A percentile compares a stretch with the other conserved stretches of the same genome.
Evolutionary conservation across 2,329 filamentous ascomycete genomes (phyloP).

Genomic region (Xylariomycetidae sp.): DNA sequence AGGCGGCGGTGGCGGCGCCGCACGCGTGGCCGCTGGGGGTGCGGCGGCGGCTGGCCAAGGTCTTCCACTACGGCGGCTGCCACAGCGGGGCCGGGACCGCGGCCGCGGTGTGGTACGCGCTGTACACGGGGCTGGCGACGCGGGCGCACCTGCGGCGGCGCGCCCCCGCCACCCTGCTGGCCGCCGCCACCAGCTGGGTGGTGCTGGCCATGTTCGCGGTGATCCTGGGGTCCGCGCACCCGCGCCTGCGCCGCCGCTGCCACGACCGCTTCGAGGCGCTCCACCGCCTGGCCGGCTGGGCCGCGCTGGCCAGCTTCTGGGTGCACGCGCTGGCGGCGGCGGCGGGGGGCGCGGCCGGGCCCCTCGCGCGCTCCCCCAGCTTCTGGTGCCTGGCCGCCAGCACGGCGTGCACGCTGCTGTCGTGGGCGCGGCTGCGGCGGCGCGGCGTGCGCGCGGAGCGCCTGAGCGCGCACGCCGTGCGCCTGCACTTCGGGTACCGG

Average conservation of each 20-base stretch:
- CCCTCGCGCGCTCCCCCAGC: constrained; percentile 35
- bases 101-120: constrained; percentile 45
- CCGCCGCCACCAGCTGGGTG: constrained; percentile 32
- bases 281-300: constrained; percentile 70
- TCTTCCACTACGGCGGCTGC: constrained; percentile 48
- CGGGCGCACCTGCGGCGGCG: constrained; percentile 19
- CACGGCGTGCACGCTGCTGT: constrained; percentile 61
- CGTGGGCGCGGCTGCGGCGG: constrained; percentile 67
- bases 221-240: constrained; percentile 59
- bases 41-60: constrained; percentile 41
- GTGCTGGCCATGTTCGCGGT: constrained; percentile 48
- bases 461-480: constrained; percentile 67
- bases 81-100: constrained; percentile 47
- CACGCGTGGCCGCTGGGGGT: constrained; percentile 41
- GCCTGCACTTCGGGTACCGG: constrained; percentile 63
- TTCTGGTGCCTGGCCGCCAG: constrained; percentile 66
- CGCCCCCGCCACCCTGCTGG: constrained; percentile 15
- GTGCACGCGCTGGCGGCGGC: constrained; percentile 49
- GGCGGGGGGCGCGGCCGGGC: constrained; percentile 20
- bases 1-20: constrained; percentile 38
- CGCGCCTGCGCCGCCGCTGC: constrained; percentile 52
- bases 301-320: constrained; percentile 39
- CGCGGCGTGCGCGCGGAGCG: constrained; percentile 59
- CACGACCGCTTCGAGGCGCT: constrained; percentile 67
- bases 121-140: constrained; percentile 25